Evolutionary conservation across 805 yeast genomes (phyloP).

Genomic region (Candida nemodendra): DNA sequence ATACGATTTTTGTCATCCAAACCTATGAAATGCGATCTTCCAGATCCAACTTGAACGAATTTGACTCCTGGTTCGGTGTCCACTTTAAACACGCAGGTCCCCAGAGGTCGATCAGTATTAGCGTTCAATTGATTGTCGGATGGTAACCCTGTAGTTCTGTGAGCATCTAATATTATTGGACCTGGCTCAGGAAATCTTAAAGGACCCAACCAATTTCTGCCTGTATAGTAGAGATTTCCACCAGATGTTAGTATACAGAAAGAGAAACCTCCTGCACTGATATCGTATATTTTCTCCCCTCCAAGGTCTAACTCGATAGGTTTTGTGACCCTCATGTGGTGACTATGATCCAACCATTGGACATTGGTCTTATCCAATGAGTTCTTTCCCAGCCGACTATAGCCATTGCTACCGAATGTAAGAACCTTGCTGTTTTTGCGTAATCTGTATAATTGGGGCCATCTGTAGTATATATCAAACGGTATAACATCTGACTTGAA

Average conservation of each 20-base stretch:
- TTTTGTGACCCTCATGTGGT: conserved; percentile 10
- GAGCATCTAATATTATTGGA: conserved; percentile 35
- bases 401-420: conserved; percentile 50
- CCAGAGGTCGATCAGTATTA: too few species aligned
- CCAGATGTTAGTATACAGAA: conserved; percentile 54
- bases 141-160: conserved; percentile 1
- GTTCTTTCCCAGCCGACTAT: conserved; percentile 45
- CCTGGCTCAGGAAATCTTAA: conserved; percentile 38
- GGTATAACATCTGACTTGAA: conserved; percentile 48
- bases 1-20: conserved; percentile 47
- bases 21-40: conserved; percentile 64
- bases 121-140: conserved; percentile 1
- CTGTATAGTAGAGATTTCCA: conserved; percentile 59
- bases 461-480: conserved; percentile 38
- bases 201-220: conserved; percentile 40
- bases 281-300: conserved; percentile 39
- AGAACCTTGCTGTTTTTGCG: conserved; percentile 41
- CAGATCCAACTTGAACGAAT: conserved; percentile 54
- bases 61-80: conserved; percentile 20
- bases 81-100: conserved; percentile 13
- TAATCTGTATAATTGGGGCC: conserved; percentile 48
- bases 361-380: conserved; percentile 13
- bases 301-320: conserved; percentile 30
- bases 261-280: conserved; percentile 65
- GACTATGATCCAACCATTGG: conserved; percentile 14